Evolutionary conservation across 164 flowering plant genomes (phyloP), one percentile per base, ranked within the genome.

Genomic region (Protea cynaroides): DNA sequence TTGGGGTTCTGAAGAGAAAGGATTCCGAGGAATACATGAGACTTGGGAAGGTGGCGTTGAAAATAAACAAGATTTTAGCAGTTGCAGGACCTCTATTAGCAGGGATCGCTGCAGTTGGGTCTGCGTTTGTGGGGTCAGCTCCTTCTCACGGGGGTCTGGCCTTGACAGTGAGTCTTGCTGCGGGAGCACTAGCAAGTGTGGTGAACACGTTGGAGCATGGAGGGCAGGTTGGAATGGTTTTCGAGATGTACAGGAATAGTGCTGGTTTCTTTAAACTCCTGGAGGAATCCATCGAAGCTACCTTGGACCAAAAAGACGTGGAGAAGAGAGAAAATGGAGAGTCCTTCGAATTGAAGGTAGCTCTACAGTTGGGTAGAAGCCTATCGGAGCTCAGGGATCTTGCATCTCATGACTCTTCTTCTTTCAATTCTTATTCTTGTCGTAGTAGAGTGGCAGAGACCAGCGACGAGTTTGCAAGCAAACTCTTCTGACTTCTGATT

Each of bases 191-290:
- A 68, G 88, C 86, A 0, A 70, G 71, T 15, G 73, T 81, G 1
- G 84, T 86, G 7, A 86, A 79, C 71, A 69, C 79, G 4, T 0
- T 83, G 38, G 83, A 83, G 69, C 92, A 83, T 56, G 89, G 87
- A 5, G 85, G 89, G 40, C 85, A 86, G 71, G 34, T 29, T 29
- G 34, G 34, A 29, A 29, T 29, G 34, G 34, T 29, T 29, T 29
- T 29, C 5, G 34, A 84, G 74, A 78, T 81, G 84, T 84, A 81
- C n/a, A 54, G 84, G 44, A 78, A 65, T 67, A 65, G 65, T 36
- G 82, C 77, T 0, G 87, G 87, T 0, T 72, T 59, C n/a, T 81
- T 78, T 22, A 59, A 57, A 23, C 62, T 69, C 1, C 46, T 84
- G 59, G 78, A 76, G 59, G 83, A 78, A 67, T 47, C 68, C 17